These are phyloP conservation scores for Zoysia japonica DNA, from an alignment of 176 grass and related monocot species.

Conservation along the genomic window DNA sequence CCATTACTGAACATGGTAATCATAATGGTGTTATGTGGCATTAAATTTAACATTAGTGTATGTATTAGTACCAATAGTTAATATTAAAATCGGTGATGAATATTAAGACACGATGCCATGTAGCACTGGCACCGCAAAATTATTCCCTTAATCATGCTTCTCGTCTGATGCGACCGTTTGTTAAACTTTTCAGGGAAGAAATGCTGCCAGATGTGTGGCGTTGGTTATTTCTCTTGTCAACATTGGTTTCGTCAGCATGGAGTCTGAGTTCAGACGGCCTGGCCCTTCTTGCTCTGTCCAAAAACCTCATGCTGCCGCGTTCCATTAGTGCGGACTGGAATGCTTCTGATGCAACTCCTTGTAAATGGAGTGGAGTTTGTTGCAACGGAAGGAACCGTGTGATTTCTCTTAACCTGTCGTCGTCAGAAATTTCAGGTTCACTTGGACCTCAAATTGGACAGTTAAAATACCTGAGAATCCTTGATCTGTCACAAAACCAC, in stretches of 20 bases:
- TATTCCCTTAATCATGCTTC: no score
- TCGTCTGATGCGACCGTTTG: no score
- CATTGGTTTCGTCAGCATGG: conserved; percentile 31
- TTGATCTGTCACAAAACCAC: conserved; percentile 37
- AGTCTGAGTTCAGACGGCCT: conserved; percentile 63
- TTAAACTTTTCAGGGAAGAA: no score
- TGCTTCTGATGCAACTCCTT: conserved; percentile 54
- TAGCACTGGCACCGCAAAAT: no score
- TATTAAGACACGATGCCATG: no score
- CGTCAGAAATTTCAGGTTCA: conserved; percentile 43
- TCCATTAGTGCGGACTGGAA: conserved; percentile 53
- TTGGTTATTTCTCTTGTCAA: conserved; percentile 32
- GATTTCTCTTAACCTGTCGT: conserved; percentile 48
- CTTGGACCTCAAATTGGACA: conserved; percentile 56
- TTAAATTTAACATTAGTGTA: no score
- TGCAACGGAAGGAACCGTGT: conserved; percentile 45
- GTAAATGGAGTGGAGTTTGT: conserved; percentile 51
- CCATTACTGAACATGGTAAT: no score
- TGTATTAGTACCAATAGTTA: no score
- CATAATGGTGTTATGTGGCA: no score
- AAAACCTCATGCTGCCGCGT: conserved; percentile 45
- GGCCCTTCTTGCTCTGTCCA: conserved; percentile 56
- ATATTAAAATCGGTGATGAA: no score
- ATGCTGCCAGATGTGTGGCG: neutral
- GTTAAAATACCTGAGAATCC: conserved; percentile 28